Base-by-base conservation (phyloP, 768 basidiomycete species). In the Boletales sp. region DNA sequence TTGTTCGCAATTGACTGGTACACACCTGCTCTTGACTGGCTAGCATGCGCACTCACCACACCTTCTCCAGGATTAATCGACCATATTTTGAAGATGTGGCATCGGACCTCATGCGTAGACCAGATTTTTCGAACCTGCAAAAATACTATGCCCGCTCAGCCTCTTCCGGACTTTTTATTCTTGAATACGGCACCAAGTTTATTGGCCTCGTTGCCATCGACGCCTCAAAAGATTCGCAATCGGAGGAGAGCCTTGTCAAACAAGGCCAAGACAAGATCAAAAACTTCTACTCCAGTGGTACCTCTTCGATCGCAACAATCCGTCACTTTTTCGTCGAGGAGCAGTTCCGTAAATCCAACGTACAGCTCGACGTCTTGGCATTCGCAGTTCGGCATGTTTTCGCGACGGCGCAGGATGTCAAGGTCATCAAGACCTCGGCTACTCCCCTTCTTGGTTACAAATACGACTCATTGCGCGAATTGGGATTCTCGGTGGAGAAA, bases 291-390 rank as follows among this genome's bases (percentile, higher is more conserved):
- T 44, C 64, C 46, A 67, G 58, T 19, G 69, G 73, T 34, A 69
- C 74, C 31, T 72, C 81, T n/a, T 61, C 66, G 37, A 72, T 74
- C n/a, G 89, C 83, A 11, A 69, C 74, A 15, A 82, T 91, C 57
- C 83, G 87, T 30, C 89, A 91, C 63, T 84, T 90, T 66, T 84
- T 80, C 57, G 78, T 87, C 21, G 84, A 87, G 36, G 83, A 84
- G 55, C 71, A 70, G 14, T 90, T 80, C 58, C 79, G 86, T 44
- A 56, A 57, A 8, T 68, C 78, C 19, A 72, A 72, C 12, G 72
- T 87, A 38, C 86, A 90, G 61, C 69, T 79, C 15, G 88, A 90
- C 60, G 63, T 91, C 28, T 69, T 91, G 8, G 61, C 71, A n/a
- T 74, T 81, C 59, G 86, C 84, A 0, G 61, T 83, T 21, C 63